Evolutionary conservation across 129 eudicot species (phyloP).

Genomic region (Saposhnikovia divaricata): DNA sequence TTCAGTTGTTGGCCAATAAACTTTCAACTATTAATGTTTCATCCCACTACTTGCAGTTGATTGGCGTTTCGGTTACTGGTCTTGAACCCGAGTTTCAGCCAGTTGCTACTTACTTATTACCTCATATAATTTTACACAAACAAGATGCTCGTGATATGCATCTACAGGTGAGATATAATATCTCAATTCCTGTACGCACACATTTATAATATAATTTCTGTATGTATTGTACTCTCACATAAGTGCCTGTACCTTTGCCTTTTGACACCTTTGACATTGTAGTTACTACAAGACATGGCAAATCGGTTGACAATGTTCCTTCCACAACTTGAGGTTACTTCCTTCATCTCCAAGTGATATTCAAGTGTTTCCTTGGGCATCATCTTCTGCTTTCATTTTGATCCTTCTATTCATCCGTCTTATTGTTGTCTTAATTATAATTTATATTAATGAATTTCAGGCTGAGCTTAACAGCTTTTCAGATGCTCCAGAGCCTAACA

Average conservation of each 20-base stretch:
- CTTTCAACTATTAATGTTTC: neutral
- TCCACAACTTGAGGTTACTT: slow-evolving; percentile 84
- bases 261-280: slow-evolving; percentile 32
- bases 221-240: neutral
- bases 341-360: slow-evolving; percentile 9
- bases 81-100: slow-evolving; percentile 96
- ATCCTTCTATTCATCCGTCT: slow-evolving; percentile 3
- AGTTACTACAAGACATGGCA: slow-evolving; percentile 96
- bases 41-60: slow-evolving; percentile 49
- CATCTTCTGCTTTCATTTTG: slow-evolving; percentile 4
- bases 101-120: slow-evolving; percentile 67
- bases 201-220: neutral
- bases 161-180: slow-evolving; percentile 58
- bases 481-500: slow-evolving; percentile 67
- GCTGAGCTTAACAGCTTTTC: slow-evolving; percentile 71
- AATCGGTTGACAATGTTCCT: slow-evolving; percentile 59
- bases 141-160: slow-evolving; percentile 67
- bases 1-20: neutral
- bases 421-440: neutral
- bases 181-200: neutral
- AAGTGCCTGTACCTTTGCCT: slow-evolving; percentile 1
- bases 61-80: slow-evolving; percentile 76
- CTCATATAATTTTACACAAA: slow-evolving; percentile 66
- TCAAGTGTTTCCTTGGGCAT: neutral
- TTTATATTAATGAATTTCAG: slow-evolving; percentile 27